These are phyloP conservation scores for Cornus florida DNA, from an alignment of 148 eudicot genomes.

Conservation along the genomic window DNA sequence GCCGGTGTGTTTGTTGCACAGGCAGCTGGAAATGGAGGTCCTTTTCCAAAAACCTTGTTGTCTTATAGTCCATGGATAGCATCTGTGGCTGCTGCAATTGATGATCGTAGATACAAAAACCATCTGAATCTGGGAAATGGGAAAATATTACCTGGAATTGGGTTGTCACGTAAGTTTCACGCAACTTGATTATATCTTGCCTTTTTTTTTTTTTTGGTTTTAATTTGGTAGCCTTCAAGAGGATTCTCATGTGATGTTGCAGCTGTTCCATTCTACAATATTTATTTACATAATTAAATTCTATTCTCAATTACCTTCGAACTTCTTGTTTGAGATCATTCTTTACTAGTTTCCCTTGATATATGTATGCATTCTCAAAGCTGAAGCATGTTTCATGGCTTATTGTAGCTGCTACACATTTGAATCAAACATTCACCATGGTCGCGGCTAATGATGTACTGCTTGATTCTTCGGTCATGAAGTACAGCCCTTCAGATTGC, in stretches of 20 bases:
- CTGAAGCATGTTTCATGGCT: constrained; percentile 22
- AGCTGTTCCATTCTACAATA: not conserved
- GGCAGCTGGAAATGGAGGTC: constrained; percentile 99
- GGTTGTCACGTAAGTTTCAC: constrained; percentile 79
- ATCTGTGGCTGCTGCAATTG: constrained; percentile 96
- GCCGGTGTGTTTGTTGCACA: constrained; percentile 96
- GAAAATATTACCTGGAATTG: constrained; percentile 71
- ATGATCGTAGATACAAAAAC: constrained; percentile 95
- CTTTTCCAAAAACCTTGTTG: constrained; percentile 78
- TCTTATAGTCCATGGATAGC: constrained; percentile 99
- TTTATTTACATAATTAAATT: not conserved
- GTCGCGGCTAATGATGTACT: constrained; percentile 93
- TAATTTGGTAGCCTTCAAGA: not conserved
- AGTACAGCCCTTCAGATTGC: constrained; percentile 85
- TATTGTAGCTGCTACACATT: constrained; percentile 86
- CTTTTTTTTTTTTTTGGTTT: not conserved
- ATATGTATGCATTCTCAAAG: constrained; percentile 2
- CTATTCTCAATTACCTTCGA: not conserved
- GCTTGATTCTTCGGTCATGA: constrained; percentile 63
- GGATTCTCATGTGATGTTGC: not conserved
- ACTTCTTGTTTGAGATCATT: constrained; percentile 1
- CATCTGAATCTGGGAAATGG: constrained; percentile 83
- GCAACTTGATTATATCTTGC: not conserved
- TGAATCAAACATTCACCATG: constrained; percentile 59
- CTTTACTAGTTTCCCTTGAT: not conserved